Percentiles rank a stretch among this genome's conserved stretches.
phyloP scores from a whole-genome alignment of 441 rosid species.

The Brassica hybrid region DNA sequence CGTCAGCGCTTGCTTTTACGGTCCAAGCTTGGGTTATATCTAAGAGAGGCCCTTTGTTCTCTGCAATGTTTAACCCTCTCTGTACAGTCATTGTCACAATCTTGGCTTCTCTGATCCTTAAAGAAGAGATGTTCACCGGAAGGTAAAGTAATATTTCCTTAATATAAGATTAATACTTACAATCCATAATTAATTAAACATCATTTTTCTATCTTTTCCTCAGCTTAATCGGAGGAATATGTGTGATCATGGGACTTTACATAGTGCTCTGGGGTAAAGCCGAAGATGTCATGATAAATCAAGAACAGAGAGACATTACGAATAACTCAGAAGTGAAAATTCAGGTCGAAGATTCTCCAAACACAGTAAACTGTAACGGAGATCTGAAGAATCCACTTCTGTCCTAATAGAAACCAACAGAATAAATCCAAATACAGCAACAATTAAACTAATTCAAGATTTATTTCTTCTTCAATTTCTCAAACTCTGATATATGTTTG shows the following conservation, averaged over 20 bases:
- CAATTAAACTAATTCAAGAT: background rate
- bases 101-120: background rate
- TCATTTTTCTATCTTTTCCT: background rate
- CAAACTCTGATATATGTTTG: background rate
- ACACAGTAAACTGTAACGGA: background rate
- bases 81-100: too few relatives aligned
- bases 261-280: slow-evolving; percentile 6
- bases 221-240: background rate
- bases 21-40: too few relatives aligned
- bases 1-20: too few relatives aligned
- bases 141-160: background rate
- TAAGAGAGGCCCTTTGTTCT: too few relatives aligned
- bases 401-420: background rate
- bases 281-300: background rate
- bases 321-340: background rate
- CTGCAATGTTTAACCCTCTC: too few relatives aligned
- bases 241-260: background rate
- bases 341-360: background rate
- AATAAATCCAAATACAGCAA: background rate
- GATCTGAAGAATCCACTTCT: background rate
- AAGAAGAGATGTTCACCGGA: background rate
- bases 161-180: background rate
- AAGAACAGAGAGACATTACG: background rate
- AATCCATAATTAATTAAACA: background rate
- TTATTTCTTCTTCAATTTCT: background rate